Conservation (phyloP, 73 alveolate genomes). For the Paraurostyla sp. region DNA sequence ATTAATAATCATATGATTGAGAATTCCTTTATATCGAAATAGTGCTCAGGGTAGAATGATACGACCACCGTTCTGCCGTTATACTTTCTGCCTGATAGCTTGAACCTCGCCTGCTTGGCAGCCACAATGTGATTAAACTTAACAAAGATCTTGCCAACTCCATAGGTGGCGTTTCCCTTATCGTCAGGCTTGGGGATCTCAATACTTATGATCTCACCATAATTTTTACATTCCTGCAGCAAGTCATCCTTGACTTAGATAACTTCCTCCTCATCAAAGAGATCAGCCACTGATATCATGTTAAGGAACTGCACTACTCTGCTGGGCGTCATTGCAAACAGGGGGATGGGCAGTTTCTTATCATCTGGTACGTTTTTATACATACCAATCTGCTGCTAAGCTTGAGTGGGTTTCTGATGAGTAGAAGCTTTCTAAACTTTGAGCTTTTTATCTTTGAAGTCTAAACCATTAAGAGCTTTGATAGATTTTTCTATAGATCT, state of each 20-base stretch:
- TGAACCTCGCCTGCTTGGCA: slow-evolving; percentile 96
- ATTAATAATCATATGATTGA: slow-evolving; percentile 62
- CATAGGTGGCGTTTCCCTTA: slow-evolving; percentile 79
- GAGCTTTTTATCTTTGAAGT: slow-evolving; percentile 90
- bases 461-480: slow-evolving; percentile 90
- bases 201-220: slow-evolving; percentile 90
- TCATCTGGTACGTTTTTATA: slow-evolving; percentile 64
- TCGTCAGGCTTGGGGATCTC: slow-evolving; percentile 95
- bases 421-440: slow-evolving; percentile 87
- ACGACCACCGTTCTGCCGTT: slow-evolving; percentile 95
- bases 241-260: slow-evolving; percentile 90
- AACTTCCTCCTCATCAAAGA: slow-evolving; percentile 88
- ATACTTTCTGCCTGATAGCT: slow-evolving; percentile 92
- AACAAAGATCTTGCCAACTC: slow-evolving; percentile 95
- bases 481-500: slow-evolving; percentile 93
- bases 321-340: slow-evolving; percentile 93
- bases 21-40: slow-evolving; percentile 94
- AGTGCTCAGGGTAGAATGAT: slow-evolving; percentile 95
- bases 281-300: slow-evolving; percentile 89
- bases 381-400: slow-evolving; percentile 46
- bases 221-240: slow-evolving; percentile 84
- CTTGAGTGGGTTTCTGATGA: slow-evolving; percentile 54
- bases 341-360: slow-evolving; percentile 74
- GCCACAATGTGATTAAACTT: slow-evolving; percentile 90
- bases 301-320: slow-evolving; percentile 92